These are phyloP conservation scores for Hypocrella siamensis DNA, from an alignment of 2,329 filamentous ascomycete genomes.

Conservation along the genomic window DNA sequence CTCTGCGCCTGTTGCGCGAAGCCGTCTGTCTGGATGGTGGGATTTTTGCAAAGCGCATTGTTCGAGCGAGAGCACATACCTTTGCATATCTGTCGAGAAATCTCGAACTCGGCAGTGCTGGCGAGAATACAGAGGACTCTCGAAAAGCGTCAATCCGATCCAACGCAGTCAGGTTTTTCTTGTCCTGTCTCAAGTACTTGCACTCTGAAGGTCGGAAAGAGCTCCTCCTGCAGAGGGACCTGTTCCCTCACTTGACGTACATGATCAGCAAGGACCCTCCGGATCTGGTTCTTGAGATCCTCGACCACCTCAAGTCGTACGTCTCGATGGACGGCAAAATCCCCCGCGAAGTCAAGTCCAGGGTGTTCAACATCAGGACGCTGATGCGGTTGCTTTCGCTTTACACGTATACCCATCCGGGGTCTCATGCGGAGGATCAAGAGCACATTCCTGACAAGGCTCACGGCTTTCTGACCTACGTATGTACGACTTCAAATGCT, in stretches of 20 bases:
- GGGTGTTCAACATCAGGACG: slow-evolving; percentile 58
- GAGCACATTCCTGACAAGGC: slow-evolving; percentile 47
- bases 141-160: slow-evolving; percentile 67
- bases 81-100: slow-evolving; percentile 71
- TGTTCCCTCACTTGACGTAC: slow-evolving; percentile 70
- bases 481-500: slow-evolving; percentile 58
- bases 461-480: slow-evolving; percentile 58
- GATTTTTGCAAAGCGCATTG: slow-evolving; percentile 59
- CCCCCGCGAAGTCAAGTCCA: slow-evolving; percentile 56
- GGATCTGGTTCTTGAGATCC: slow-evolving; percentile 57
- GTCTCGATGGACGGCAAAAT: slow-evolving; percentile 64
- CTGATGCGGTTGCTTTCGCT: slow-evolving; percentile 57
- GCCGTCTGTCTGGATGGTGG: slow-evolving; percentile 79
- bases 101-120: slow-evolving; percentile 50
- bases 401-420: slow-evolving; percentile 43
- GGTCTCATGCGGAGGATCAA: slow-evolving; percentile 22
- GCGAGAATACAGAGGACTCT: slow-evolving; percentile 42
- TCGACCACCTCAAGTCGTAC: slow-evolving; percentile 53
- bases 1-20: slow-evolving; percentile 71
- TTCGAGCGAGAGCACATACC: slow-evolving; percentile 61
- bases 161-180: slow-evolving; percentile 66
- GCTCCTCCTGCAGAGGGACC: slow-evolving; percentile 62
- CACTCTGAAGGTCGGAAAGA: slow-evolving; percentile 65
- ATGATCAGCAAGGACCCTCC: slow-evolving; percentile 65
- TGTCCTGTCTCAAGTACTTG: slow-evolving; percentile 66